These are phyloP conservation scores for Pichia sp. DNA, from an alignment of 1,139 yeast species.

Conservation along the genomic window DNA sequence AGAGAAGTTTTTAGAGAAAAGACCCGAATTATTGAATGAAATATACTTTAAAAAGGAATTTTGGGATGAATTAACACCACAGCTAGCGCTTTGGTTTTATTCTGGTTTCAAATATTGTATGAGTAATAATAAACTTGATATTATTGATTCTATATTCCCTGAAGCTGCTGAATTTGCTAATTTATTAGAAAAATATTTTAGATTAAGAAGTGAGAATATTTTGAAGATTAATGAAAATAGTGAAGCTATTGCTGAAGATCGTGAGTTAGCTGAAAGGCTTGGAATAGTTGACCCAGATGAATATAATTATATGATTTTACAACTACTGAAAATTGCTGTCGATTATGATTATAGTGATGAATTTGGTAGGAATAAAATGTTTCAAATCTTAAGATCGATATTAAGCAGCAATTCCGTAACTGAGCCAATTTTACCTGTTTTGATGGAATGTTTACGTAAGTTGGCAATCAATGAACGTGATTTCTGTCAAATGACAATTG, in stretches of 20 bases:
- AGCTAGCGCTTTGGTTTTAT: constrained; percentile 65
- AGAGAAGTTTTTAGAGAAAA: constrained; percentile 49
- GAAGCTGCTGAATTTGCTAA: constrained; percentile 70
- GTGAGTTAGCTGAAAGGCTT: constrained; percentile 15
- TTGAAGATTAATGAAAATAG: constrained; percentile 29
- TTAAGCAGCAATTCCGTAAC: constrained; percentile 34
- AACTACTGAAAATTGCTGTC: constrained; percentile 58
- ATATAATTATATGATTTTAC: constrained; percentile 68
- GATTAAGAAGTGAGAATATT: constrained; percentile 35
- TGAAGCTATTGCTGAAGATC: constrained; percentile 13
- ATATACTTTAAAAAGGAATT: constrained; percentile 51
- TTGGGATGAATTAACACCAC: constrained; percentile 70
- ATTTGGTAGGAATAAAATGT: constrained; percentile 77
- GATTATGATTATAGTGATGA: constrained; percentile 87
- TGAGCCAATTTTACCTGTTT: constrained; percentile 39
- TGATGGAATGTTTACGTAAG: constrained; percentile 60
- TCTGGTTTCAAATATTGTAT: constrained; percentile 60
- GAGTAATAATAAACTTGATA: constrained; percentile 43
- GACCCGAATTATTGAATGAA: constrained; percentile 54
- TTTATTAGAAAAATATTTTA: constrained; percentile 46
- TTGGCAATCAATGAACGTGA: constrained; percentile 76
- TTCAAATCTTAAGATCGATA: constrained; percentile 60
- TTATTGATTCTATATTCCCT: constrained; percentile 68
- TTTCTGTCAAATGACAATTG: constrained; percentile 78
- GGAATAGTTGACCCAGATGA: constrained; percentile 41